Evolutionary conservation across 768 basidiomycete species (phyloP).

Genomic region (Nidularia pulvinata): DNA sequence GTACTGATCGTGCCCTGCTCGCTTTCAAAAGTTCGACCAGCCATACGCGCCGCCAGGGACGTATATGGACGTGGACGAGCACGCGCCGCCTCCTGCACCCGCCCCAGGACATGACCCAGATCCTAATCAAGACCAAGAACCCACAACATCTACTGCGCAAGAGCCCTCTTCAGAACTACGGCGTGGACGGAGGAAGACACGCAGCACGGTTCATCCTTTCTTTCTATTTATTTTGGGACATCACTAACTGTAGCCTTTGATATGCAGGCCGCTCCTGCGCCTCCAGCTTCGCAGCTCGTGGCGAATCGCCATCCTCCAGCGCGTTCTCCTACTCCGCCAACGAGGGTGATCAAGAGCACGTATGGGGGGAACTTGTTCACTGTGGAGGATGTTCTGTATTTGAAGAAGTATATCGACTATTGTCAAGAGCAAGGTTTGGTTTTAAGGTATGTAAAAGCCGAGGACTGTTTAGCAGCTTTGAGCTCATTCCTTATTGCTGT

Average conservation of each 20-base stretch:
- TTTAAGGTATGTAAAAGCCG: slow-evolving; percentile 49
- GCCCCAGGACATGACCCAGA: slow-evolving; percentile 45
- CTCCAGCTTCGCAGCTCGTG: slow-evolving; percentile 67
- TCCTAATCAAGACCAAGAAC: slow-evolving; percentile 12
- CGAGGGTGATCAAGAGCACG: slow-evolving; percentile 83
- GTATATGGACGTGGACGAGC: slow-evolving; percentile 8
- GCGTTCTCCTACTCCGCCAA: slow-evolving; percentile 83
- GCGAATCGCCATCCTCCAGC: slow-evolving; percentile 68
- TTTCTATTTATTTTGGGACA: too few relatives aligned
- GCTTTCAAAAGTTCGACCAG: slow-evolving; percentile 45
- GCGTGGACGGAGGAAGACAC: too few relatives aligned
- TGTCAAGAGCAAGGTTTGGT: slow-evolving; percentile 88
- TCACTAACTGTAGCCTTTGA: too few relatives aligned
- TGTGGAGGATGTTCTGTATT: slow-evolving; percentile 77
- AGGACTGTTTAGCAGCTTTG: too few relatives aligned
- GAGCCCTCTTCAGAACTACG: too few relatives aligned
- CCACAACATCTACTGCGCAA: too few relatives aligned
- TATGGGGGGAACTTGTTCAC: slow-evolving; percentile 91
- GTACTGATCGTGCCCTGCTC: neutral
- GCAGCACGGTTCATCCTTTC: too few relatives aligned
- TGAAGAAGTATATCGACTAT: slow-evolving; percentile 89
- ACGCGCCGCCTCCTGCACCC: slow-evolving; percentile 32
- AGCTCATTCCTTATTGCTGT: neutral
- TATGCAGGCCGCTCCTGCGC: slow-evolving; percentile 56
- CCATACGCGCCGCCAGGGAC: slow-evolving; percentile 22